Base-by-base conservation (phyloP, 306 rosid genomes). In the Malus domestica region DNA sequence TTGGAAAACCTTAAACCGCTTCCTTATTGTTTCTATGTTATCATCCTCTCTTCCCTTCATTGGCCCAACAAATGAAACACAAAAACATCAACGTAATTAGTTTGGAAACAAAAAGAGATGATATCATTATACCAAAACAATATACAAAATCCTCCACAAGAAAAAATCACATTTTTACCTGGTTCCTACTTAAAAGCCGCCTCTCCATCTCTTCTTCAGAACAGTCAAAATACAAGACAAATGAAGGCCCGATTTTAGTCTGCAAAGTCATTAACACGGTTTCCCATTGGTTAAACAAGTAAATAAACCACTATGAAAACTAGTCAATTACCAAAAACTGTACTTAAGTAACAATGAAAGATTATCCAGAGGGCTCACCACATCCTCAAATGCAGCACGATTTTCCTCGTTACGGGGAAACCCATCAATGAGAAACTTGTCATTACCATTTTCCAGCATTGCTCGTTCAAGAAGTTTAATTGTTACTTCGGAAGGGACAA, bases 341-440 rank as follows among this genome's bases (percentile, higher is more conserved):
- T 7, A 73, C 25, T 75, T 16, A 20, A 61, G 27, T 20, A 60
- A 73, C 7, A 25, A 44, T 4, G 29, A 22, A 66, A 15, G 61
- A 10, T 65, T 63, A 25, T 67, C 66, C 51, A 61, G 65, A 74
- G 22, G 80, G 64, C 88, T 85, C 81, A 95, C 99, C 83, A 90
- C 98, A 7, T 77, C 83, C 86, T 96, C 99, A 84, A 96, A 96
- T 58, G 99, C 99, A 42, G 98, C 98, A 81, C 97, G 99, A 78
- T 92, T 96, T 90, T 96, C 99, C 87, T 96, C 98, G 75, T 96
- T 92, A 63, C 99, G 99, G 65, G 99, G 99, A 82, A 96, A 96
- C 71, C 99, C 99, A 87, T 96, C 99, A 85, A 96, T 90, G 63
- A 96, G 98, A 88, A 90, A 96, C 80, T 89, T 96, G 83, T 90